These are phyloP conservation scores for Aspergillus fijiensis DNA, from an alignment of 2,329 filamentous ascomycete species.

Conservation along the genomic window DNA sequence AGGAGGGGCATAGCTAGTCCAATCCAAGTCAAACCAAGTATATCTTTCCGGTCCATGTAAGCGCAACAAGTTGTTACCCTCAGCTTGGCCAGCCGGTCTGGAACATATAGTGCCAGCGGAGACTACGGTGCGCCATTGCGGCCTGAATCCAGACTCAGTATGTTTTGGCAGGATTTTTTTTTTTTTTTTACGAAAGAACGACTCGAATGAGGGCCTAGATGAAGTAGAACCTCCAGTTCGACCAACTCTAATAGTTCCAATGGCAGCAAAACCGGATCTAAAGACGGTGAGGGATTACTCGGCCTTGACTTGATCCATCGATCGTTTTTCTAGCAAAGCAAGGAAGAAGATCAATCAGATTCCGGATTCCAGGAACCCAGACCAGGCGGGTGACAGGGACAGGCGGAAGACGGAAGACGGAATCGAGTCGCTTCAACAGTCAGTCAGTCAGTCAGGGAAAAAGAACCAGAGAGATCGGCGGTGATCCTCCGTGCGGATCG, in stretches of 20 bases:
- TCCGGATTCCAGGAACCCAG: neutral
- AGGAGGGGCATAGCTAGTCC: neutral
- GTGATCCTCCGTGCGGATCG: conserved; percentile 7
- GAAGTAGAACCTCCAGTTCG: neutral
- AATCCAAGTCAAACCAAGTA: neutral
- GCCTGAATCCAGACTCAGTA: neutral
- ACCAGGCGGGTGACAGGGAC: neutral
- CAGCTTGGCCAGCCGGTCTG: neutral
- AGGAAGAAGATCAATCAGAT: neutral
- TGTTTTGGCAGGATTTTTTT: neutral
- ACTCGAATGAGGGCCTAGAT: neutral
- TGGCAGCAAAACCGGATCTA: neutral
- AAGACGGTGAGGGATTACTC: neutral
- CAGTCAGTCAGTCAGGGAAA: neutral
- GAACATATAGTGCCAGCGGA: neutral
- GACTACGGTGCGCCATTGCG: neutral
- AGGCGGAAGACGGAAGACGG: neutral
- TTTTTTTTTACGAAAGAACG: neutral
- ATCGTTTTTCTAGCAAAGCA: neutral
- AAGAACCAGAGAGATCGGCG: neutral
- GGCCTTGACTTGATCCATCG: neutral
- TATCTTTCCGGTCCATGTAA: neutral
- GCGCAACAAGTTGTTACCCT: neutral
- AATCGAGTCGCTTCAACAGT: neutral
- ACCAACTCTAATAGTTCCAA: neutral